Base-by-base conservation (phyloP, 1,284 basidiomycete genomes). In the Cystobasidium sp. region DNA sequence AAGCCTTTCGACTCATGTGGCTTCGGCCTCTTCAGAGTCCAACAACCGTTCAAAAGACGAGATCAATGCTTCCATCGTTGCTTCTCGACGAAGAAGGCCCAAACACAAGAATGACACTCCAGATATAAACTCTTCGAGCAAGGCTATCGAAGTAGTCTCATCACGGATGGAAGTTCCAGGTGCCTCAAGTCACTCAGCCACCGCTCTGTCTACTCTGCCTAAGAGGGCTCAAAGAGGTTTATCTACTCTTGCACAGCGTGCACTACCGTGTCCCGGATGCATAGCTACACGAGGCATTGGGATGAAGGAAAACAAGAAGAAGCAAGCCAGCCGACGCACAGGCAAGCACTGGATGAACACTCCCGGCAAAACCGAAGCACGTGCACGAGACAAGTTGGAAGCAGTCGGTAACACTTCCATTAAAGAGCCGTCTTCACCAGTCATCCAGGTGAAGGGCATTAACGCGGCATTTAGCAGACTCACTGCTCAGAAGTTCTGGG, bases 141-240 rank as follows among this genome's bases (percentile, higher is more conserved):
- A 41, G 14, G 14, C 16, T 16, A 43, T 10, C 44, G 1, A 18
- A 39, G 39, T n/a, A 18, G 16, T 44, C n/a, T 24, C 53, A 31
- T 55, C 53, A 16, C 12, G 12, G 53, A 22, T 55, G 10, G 10
- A 12, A 20, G 18, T 24, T 20, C 18, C n/a, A 3, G 24, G n/a
- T n/a, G 18, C 12, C 22, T 55, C 12, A 20, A 16, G 18, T 55
- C 12, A 31, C 53, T 14, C 10, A 59, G 44, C 31, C 16, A 20
- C 43, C 1, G n/a, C 61, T 7, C 46, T 63, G 5, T 46, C 61
- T 24, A 20, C 6, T 18, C 31, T 63, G 4, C 61, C 61, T 22
- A 46, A n/a, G 12, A 63, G 43, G 24, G 61, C 61, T 31, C 43
- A 63, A 16, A 46, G 18, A 20, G 61, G 61, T 63, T 44, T 63